Evolutionary conservation across 306 rosid genomes (phyloP).

Genomic region (Delonix regia): DNA sequence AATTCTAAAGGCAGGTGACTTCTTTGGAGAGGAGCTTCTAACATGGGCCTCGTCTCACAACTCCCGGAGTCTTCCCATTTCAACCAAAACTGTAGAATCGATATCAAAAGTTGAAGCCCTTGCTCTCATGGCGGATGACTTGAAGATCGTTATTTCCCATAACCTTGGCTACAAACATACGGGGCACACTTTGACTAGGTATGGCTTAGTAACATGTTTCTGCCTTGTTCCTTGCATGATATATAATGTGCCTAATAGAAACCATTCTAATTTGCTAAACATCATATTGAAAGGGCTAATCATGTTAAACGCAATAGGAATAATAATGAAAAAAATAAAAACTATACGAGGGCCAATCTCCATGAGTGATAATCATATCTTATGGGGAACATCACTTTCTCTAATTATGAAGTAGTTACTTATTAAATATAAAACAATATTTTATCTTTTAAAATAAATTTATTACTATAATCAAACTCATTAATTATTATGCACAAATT

Average conservation of each 20-base stretch:
- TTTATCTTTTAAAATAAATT: too few relatives aligned
- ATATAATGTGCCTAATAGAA: neutral
- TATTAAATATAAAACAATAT: too few relatives aligned
- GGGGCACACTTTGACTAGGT: slow-evolving; percentile 69
- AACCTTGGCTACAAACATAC: slow-evolving; percentile 47
- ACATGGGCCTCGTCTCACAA: neutral
- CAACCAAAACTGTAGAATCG: neutral
- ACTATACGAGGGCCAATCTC: neutral
- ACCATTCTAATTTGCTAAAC: neutral
- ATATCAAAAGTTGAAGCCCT: neutral
- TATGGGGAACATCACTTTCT: too few relatives aligned
- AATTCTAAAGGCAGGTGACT: neutral
- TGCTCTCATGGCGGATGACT: neutral
- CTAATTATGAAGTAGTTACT: too few relatives aligned
- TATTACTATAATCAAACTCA: too few relatives aligned
- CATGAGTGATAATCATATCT: too few relatives aligned
- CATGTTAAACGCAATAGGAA: slow-evolving; percentile 47
- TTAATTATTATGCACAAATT: too few relatives aligned
- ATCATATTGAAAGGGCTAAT: neutral
- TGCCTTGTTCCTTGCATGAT: slow-evolving; percentile 10
- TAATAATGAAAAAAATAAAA: too few relatives aligned
- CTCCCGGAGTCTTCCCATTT: neutral
- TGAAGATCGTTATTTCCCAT: neutral
- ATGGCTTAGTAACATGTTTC: slow-evolving; percentile 36
- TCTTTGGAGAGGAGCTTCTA: slow-evolving; percentile 62